Percentiles rank a stretch among this genome's conserved stretches.
These are phyloP conservation scores for Phoenix dactylifera DNA, from an alignment of 176 grass and related monocot genomes.

Conservation along the genomic window DNA sequence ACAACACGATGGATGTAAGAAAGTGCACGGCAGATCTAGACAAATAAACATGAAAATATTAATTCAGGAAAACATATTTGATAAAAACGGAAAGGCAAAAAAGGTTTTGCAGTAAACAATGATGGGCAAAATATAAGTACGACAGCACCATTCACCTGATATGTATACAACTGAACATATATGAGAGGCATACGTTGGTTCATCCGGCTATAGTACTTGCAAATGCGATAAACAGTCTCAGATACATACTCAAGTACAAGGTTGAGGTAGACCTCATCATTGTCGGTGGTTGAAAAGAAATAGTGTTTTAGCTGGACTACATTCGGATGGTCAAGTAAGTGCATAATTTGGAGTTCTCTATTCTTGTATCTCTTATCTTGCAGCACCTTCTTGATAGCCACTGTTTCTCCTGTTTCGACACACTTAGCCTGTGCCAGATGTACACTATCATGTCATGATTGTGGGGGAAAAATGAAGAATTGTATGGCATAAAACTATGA, in stretches of 20 bases:
- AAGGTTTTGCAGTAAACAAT: no score
- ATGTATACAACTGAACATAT: constrained; percentile 70
- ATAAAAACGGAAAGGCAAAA: no score
- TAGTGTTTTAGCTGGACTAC: constrained; percentile 87
- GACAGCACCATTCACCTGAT: constrained; percentile 47
- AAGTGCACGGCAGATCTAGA: constrained; percentile 83
- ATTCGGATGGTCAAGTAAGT: constrained; percentile 81
- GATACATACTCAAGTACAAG: constrained; percentile 84
- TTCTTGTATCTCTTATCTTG: constrained; percentile 99
- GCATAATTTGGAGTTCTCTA: constrained; percentile 93
- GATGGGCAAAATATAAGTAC: background rate
- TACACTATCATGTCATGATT: no score
- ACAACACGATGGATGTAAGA: constrained; percentile 81
- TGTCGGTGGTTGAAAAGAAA: constrained; percentile 91
- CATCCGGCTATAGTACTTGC: constrained; percentile 67
- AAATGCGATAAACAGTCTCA: constrained; percentile 79
- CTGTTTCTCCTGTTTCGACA: constrained; percentile 78
- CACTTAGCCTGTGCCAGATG: constrained; percentile 53
- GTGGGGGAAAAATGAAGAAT: no score
- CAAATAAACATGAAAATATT: constrained; percentile 1
- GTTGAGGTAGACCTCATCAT: constrained; percentile 87
- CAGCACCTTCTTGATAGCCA: constrained; percentile 92
- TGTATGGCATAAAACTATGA: background rate
- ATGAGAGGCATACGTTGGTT: constrained; percentile 79
- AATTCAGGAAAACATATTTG: background rate